These are phyloP conservation scores for Plantago major DNA, from an alignment of 257 asterid species.

Conservation along the genomic window DNA sequence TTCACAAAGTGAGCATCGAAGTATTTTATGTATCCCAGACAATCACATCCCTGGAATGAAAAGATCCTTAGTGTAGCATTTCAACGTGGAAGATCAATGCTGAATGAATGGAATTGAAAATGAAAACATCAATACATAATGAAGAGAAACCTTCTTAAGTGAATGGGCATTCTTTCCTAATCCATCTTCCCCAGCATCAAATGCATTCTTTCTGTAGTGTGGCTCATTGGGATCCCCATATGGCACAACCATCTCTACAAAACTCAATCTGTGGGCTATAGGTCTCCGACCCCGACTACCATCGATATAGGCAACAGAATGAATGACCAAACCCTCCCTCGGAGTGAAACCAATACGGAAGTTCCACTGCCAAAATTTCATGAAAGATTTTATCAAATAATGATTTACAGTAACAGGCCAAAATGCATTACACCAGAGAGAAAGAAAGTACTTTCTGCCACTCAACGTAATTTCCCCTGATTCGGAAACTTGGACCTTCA, in stretches of 20 bases:
- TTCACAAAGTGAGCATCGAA: slow-evolving; percentile 90
- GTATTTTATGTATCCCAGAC: slow-evolving; percentile 79
- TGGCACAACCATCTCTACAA: slow-evolving; percentile 99
- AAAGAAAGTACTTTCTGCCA: slow-evolving; percentile 82
- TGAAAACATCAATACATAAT: neutral
- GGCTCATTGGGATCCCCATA: slow-evolving; percentile 99
- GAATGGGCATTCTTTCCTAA: slow-evolving; percentile 96
- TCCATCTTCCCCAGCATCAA: slow-evolving; percentile 99
- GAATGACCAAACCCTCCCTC: slow-evolving; percentile 92
- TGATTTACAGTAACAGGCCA: slow-evolving; percentile 4
- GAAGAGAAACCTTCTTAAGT: slow-evolving; percentile 65
- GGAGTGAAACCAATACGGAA: slow-evolving; percentile 96
- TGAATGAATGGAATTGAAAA: slow-evolving; percentile 8
- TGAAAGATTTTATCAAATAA: slow-evolving; percentile 9
- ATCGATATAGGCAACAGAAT: slow-evolving; percentile 95
- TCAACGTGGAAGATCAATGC: slow-evolving; percentile 11
- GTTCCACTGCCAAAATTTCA: slow-evolving; percentile 67
- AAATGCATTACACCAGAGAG: slow-evolving; percentile 7
- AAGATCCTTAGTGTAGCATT: slow-evolving; percentile 14
- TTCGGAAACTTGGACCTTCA: slow-evolving; percentile 97
- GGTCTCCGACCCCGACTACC: slow-evolving; percentile 97
- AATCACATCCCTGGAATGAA: slow-evolving; percentile 84
- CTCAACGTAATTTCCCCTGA: slow-evolving; percentile 73
- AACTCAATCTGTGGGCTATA: slow-evolving; percentile 92
- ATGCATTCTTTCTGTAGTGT: slow-evolving; percentile 93